Evolutionary conservation across 2,329 filamentous ascomycete genomes (phyloP).

Genomic region (Verticillium dahliae): DNA sequence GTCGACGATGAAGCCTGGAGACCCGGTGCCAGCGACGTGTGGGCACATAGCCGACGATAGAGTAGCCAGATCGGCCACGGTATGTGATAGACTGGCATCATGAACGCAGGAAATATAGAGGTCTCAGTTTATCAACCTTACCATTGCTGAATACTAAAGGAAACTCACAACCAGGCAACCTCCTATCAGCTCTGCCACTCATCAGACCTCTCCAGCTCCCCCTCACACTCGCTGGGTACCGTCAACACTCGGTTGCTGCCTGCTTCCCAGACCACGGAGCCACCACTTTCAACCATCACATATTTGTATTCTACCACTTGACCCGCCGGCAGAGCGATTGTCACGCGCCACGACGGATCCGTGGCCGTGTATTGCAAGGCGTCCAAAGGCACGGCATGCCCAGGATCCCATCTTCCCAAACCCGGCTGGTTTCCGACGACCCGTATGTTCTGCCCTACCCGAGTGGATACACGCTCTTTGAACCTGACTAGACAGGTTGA

Average conservation of each 20-base stretch:
- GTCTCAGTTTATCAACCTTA: no score
- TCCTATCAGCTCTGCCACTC: conserved; percentile 21
- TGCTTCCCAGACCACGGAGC: conserved; percentile 56
- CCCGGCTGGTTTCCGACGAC: conserved; percentile 51
- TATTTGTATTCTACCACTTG: conserved; percentile 61
- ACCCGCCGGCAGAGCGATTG: conserved; percentile 49
- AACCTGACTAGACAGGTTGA: conserved; percentile 55
- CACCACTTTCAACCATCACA: conserved; percentile 49
- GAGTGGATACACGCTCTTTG: conserved; percentile 48
- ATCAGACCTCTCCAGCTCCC: conserved; percentile 19
- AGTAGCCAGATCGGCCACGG: no score
- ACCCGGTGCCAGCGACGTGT: no score
- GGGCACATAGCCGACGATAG: no score
- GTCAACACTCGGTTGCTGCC: conserved; percentile 44
- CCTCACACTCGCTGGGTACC: conserved; percentile 21
- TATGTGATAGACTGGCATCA: no score
- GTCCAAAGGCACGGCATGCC: conserved; percentile 47
- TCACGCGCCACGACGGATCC: conserved; percentile 56
- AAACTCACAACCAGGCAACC: no score
- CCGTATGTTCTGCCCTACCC: conserved; percentile 58
- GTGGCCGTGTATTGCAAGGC: conserved; percentile 50
- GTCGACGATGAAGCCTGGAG: no score
- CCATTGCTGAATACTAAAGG: no score
- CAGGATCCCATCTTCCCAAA: conserved; percentile 57
- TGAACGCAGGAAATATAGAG: no score